These are phyloP conservation scores for Coemansia javaensis DNA, from an alignment of 192 early-diverging fungal species.

Conservation along the genomic window DNA sequence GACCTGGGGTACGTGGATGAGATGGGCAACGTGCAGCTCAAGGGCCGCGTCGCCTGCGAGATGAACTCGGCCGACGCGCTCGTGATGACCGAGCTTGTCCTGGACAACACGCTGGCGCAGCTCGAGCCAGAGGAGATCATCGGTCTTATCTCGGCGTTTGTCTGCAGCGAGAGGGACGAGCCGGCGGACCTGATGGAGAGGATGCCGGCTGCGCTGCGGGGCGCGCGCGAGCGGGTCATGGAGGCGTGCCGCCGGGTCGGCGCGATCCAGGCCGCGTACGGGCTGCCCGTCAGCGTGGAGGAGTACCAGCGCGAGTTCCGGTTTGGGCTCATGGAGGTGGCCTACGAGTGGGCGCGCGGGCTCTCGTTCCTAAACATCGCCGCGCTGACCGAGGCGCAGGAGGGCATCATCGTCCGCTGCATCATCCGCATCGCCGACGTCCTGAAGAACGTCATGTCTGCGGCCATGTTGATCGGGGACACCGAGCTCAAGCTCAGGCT, in stretches of 20 bases:
- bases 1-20: slow-evolving; percentile 77
- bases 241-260: slow-evolving; percentile 66
- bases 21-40: slow-evolving; percentile 82
- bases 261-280: slow-evolving; percentile 65
- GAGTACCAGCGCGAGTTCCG: slow-evolving; percentile 56
- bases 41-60: slow-evolving; percentile 95
- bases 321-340: slow-evolving; percentile 92
- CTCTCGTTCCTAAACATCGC: slow-evolving; percentile 89
- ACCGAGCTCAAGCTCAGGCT: slow-evolving; percentile 83
- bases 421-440: slow-evolving; percentile 93
- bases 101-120: slow-evolving; percentile 86
- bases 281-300: slow-evolving; percentile 52
- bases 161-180: slow-evolving; percentile 87
- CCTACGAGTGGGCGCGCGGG: slow-evolving; percentile 97
- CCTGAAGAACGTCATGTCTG: slow-evolving; percentile 79
- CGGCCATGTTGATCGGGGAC: slow-evolving; percentile 87
- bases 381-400: slow-evolving; percentile 87
- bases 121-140: slow-evolving; percentile 92
- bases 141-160: slow-evolving; percentile 87
- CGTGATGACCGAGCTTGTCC: slow-evolving; percentile 87
- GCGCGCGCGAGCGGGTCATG: slow-evolving; percentile 61
- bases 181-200: slow-evolving; percentile 23
- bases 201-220: slow-evolving; percentile 23
- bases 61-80: slow-evolving; percentile 96
- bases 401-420: slow-evolving; percentile 91